A percentile compares a stretch with the other conserved stretches of the same genome.
Evolutionary conservation across 2,329 filamentous ascomycete species (phyloP).

Genomic region (Aspergillus transmontanensis): DNA sequence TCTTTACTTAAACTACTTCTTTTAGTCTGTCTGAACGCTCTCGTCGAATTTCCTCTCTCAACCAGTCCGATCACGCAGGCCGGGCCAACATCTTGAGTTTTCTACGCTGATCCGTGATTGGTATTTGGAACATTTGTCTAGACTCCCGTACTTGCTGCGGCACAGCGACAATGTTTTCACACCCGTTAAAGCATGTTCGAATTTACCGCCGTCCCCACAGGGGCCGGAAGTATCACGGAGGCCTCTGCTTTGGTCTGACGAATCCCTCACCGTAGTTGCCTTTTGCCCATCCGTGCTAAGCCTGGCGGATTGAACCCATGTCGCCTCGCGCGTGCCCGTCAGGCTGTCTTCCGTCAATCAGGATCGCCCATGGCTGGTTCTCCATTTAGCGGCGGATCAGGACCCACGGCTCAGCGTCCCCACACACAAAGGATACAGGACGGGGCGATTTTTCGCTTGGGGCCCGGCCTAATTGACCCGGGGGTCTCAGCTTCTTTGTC

Average conservation of each 20-base stretch:
- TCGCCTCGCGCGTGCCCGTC: conserved; percentile 20
- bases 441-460: conserved; percentile 5
- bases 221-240: conserved; percentile 17
- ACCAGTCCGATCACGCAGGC: conserved; percentile 2
- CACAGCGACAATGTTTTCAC: conserved; percentile 4
- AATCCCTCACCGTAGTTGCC: conserved; percentile 15
- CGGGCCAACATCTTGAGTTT: conserved; percentile 4
- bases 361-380: conserved; percentile 16
- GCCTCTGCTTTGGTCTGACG: conserved; percentile 18
- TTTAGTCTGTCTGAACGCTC: background rate
- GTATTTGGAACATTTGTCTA: conserved; percentile 9
- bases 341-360: conserved; percentile 21
- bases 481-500: conserved; percentile 20
- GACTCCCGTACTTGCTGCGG: conserved; percentile 6
- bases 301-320: conserved; percentile 15
- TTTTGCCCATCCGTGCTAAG: conserved; percentile 17
- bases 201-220: conserved; percentile 27
- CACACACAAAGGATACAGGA: conserved; percentile 13
- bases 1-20: background rate
- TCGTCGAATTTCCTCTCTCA: background rate
- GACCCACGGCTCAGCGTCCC: conserved; percentile 29
- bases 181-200: conserved; percentile 11
- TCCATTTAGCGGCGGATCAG: conserved; percentile 28
- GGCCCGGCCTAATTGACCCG: conserved; percentile 15
- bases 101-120: conserved; percentile 8